Evolutionary conservation across 306 rosid species (phyloP).

Genomic region (Comarum palustre): DNA sequence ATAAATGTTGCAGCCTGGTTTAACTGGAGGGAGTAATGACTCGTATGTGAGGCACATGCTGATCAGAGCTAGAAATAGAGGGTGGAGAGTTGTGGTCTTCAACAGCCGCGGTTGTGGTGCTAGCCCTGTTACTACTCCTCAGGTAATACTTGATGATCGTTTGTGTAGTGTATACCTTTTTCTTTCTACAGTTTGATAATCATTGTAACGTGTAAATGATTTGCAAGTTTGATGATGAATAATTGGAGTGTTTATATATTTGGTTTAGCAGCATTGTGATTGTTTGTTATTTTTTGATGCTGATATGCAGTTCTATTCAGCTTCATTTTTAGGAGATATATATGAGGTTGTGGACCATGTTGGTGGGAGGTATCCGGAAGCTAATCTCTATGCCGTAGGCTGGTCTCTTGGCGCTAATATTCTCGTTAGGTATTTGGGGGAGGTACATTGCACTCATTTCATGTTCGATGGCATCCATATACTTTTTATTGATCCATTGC

Average conservation of each 20-base stretch:
- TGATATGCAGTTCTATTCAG: constrained; percentile 91
- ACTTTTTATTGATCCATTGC: neutral
- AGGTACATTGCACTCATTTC: constrained; percentile 38
- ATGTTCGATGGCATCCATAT: neutral
- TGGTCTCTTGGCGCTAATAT: constrained; percentile 99
- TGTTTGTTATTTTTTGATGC: constrained; percentile 17
- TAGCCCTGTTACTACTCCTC: constrained; percentile 90
- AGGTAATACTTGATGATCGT: constrained; percentile 31
- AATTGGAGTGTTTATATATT: no score
- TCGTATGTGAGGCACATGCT: constrained; percentile 82
- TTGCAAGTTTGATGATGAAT: neutral
- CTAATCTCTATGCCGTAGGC: constrained; percentile 79
- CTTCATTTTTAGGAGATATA: constrained; percentile 86
- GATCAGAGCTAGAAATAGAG: constrained; percentile 61
- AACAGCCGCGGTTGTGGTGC: constrained; percentile 86
- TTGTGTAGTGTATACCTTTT: neutral
- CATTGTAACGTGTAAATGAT: neutral
- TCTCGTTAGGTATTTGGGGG: constrained; percentile 87
- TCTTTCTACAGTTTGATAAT: neutral
- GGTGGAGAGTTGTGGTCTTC: constrained; percentile 87
- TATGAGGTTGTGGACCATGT: constrained; percentile 76
- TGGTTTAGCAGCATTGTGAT: constrained; percentile 33
- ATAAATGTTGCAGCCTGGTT: constrained; percentile 75
- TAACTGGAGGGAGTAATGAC: constrained; percentile 84
- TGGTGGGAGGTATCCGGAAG: constrained; percentile 53